Evolutionary conservation across 2,329 filamentous ascomycete genomes (phyloP), one percentile per base, ranked within the genome.

Genomic region (Bipolaris zeicola): DNA sequence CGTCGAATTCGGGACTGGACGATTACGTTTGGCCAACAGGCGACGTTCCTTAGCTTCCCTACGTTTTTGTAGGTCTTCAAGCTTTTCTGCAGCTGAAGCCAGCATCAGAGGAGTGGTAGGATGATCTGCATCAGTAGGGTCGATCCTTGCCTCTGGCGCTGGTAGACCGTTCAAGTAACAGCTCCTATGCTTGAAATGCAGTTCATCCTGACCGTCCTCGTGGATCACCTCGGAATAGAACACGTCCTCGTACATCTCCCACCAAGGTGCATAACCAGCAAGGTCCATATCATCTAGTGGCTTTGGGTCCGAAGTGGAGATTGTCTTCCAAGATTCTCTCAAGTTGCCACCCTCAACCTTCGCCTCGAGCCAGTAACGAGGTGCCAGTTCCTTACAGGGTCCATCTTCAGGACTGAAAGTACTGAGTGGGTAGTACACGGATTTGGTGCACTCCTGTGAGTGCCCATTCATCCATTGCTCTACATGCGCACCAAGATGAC

Each of bases 401-500:
- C 24, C 28, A 5, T 31, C 22, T 13, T 36, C 43, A 2, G 28
- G 6, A 10, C 42, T 37, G 45, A 49, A 49, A n/a, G 47, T 52
- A 10, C 14, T 18, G 5, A 24, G 34, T 33, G 42, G 39, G 39
- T 18, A 44, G 39, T 37, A 51, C 1, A 51, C 3, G 4, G 49
- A 8, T 14, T 33, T 24, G n/a, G 16, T 14, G 13, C 49, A 51
- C 18, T 44, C 38, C 7, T 10, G 39, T 3, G 39, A 6, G 3
- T 44, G 31, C 3, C 31, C n/a, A 16, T 67, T 59, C 3, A 71
- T 63, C 76, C 76, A 78, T 8, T 54, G 42, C 20, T 74, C 70
- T 36, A 79, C 68, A 16, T 52, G 46, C 7, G 70, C 64, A 5
- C 70, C 68, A 34, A 75, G 74, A 64, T 71, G 69, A n/a, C 64